phyloP scores from a whole-genome alignment of 129 eudicot species.

The Pseudognaphalium luteoalbum region DNA sequence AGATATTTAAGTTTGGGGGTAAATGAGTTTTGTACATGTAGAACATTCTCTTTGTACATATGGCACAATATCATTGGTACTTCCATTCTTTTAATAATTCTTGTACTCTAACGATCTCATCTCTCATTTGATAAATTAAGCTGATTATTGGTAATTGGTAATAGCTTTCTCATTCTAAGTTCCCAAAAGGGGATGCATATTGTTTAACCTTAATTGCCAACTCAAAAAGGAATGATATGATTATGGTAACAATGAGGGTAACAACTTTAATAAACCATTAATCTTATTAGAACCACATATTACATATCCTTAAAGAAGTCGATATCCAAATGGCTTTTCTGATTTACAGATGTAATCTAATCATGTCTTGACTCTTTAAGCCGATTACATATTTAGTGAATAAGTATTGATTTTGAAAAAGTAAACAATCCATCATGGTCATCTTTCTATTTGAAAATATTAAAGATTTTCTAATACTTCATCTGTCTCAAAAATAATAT shows the following conservation, averaged over 20 bases:
- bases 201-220: conserved; percentile 27
- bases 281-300: conserved; percentile 14
- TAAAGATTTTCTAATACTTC: background rate
- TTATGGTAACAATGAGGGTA: conserved; percentile 33
- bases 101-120: too few species aligned
- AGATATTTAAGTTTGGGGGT: too few species aligned
- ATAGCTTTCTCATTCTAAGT: conserved; percentile 33
- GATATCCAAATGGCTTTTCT: conserved; percentile 5
- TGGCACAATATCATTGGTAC: too few species aligned
- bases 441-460: background rate
- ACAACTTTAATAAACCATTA: background rate
- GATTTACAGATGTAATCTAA: background rate
- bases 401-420: background rate
- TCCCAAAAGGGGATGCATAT: conserved; percentile 24
- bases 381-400: background rate
- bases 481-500: too few species aligned
- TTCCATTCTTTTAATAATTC: too few species aligned
- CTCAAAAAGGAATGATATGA: conserved; percentile 35
- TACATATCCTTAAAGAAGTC: conserved; percentile 10
- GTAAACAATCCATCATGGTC: background rate
- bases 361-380: background rate
- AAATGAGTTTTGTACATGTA: too few species aligned
- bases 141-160: conserved; percentile 24
- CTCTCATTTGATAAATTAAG: conserved; percentile 13
- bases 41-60: too few species aligned